These are phyloP conservation scores for Avena atlantica DNA, from an alignment of 176 grass and related monocot genomes.

Conservation along the genomic window DNA sequence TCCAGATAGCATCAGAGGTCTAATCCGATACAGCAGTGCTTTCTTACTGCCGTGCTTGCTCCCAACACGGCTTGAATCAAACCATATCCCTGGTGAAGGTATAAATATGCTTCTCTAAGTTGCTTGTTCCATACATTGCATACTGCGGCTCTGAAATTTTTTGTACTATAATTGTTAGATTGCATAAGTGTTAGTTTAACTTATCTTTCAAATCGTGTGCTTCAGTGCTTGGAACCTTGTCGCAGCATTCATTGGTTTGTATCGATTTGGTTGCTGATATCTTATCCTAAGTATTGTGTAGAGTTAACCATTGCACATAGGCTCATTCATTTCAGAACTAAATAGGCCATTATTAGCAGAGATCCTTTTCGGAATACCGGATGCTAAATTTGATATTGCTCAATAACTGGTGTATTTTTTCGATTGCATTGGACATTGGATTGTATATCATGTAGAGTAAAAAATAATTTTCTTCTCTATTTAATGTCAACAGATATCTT, in stretches of 20 bases:
- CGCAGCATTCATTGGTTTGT: neutral
- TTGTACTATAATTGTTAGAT: neutral
- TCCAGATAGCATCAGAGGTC: neutral
- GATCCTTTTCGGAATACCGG: neutral
- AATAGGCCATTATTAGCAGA: neutral
- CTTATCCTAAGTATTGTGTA: constrained; percentile 5
- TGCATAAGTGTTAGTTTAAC: neutral
- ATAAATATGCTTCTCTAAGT: neutral
- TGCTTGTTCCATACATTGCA: neutral
- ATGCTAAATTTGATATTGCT: no score
- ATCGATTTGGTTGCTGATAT: neutral
- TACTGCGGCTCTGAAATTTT: neutral
- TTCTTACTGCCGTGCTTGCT: constrained; percentile 10
- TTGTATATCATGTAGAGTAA: constrained; percentile 11
- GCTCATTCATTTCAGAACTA: neutral
- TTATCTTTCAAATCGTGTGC: neutral
- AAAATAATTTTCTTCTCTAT: neutral
- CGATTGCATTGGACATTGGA: neutral
- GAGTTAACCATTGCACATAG: neutral
- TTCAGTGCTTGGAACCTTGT: neutral
- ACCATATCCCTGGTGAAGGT: constrained; percentile 6
- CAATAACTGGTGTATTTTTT: neutral
- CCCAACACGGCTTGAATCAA: constrained; percentile 19
- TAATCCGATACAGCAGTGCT: neutral
- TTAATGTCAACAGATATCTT: neutral